A percentile compares a stretch with the other conserved stretches of the same genome.
Evolutionary conservation across 306 rosid species (phyloP).

Genomic region (Cucumis sativus): Cucumber_9930_V3 NC_026655.2:18646501-18647000

Average conservation of each 20-base stretch:
- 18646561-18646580: conserved; percentile 98
- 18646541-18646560: conserved; percentile 97
- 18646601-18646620: conserved; percentile 52
- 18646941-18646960: conserved; percentile 98
- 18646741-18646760: conserved; percentile 61
- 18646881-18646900: conserved; percentile 75
- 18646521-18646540: conserved; percentile 81
- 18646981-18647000: conserved; percentile 86
- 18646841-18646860: conserved; percentile 83
- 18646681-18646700: conserved; percentile 65
- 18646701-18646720: conserved; percentile 49
- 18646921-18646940: conserved; percentile 74
- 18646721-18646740: conserved; percentile 93
- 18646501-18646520: conserved; percentile 61
- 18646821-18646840: conserved; percentile 32
- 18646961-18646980: conserved; percentile 96
- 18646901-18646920: conserved; percentile 81
- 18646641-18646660: conserved; percentile 70
- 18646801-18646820: conserved; percentile 56
- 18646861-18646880: conserved; percentile 56
- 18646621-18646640: conserved; percentile 78
- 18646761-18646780: conserved; percentile 87
- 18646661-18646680: conserved; percentile 81
- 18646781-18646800: conserved; percentile 88
- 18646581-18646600: conserved; percentile 75